phyloP scores from a whole-genome alignment of 2,329 filamentous ascomycete genomes.

The Annulohypoxylon truncatum region DNA sequence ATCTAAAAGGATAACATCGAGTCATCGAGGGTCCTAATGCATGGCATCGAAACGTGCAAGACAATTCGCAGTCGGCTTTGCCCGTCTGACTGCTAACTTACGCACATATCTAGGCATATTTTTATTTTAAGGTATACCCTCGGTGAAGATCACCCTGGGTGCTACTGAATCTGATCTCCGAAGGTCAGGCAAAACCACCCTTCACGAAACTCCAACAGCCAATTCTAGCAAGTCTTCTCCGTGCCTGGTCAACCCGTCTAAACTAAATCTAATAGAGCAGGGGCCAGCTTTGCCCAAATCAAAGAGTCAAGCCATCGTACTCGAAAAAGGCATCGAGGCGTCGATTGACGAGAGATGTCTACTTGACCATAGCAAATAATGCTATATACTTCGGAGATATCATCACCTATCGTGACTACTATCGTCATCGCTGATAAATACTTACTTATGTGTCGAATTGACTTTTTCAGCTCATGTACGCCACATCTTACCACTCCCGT shows the following conservation, averaged over 20 bases:
- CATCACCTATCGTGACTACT: neutral
- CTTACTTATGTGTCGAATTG: too few relatives aligned
- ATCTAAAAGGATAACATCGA: constrained; percentile 6
- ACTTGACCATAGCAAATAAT: neutral
- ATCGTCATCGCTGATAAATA: constrained; percentile 9
- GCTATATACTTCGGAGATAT: constrained; percentile 18
- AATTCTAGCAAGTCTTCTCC: constrained; percentile 34
- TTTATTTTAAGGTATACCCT: constrained; percentile 35
- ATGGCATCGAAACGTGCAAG: constrained; percentile 20
- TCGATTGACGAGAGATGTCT: constrained; percentile 7
- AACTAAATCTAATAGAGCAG: neutral
- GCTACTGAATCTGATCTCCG: constrained; percentile 3
- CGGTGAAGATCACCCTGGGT: constrained; percentile 32
- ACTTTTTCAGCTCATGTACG: constrained; percentile 11
- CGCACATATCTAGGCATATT: constrained; percentile 3
- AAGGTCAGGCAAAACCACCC: constrained; percentile 12
- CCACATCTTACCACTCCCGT: constrained; percentile 20
- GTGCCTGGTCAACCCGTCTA: constrained; percentile 15
- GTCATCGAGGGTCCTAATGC: constrained; percentile 15
- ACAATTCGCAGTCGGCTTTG: constrained; percentile 29
- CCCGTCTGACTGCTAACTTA: constrained; percentile 37
- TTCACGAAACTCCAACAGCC: constrained; percentile 18
- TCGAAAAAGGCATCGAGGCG: neutral
- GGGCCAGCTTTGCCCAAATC: neutral
- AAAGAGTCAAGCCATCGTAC: neutral